Evolutionary conservation across 2,329 filamentous ascomycete species (phyloP).

Genomic region (Cephalotrichum gorgonifer): DNA sequence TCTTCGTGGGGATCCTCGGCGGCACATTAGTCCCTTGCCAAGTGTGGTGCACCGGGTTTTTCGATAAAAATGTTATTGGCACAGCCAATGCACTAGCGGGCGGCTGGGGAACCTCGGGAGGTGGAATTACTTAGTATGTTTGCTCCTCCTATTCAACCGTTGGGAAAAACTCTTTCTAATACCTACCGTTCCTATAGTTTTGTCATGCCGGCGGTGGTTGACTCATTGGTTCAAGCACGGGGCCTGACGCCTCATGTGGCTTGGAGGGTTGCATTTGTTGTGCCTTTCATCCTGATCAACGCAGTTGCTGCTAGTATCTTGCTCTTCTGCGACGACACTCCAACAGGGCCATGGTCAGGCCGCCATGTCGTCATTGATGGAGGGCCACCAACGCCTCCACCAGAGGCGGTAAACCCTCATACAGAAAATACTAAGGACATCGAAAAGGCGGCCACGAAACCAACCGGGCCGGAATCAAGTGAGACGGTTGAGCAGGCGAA

Average conservation of each 20-base stretch:
- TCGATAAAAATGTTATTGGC: slow-evolving; percentile 84
- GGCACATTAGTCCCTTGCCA: slow-evolving; percentile 77
- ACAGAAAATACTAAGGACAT: background rate
- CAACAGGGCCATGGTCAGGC: slow-evolving; percentile 71
- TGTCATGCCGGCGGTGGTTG: slow-evolving; percentile 60
- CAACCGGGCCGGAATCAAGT: slow-evolving; percentile 35
- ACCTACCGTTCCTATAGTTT: background rate
- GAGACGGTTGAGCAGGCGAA: slow-evolving; percentile 45
- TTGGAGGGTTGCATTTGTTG: slow-evolving; percentile 77
- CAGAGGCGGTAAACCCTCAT: too few relatives aligned
- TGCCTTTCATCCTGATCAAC: slow-evolving; percentile 64
- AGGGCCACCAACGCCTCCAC: background rate
- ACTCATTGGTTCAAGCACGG: slow-evolving; percentile 54
- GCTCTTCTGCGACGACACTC: slow-evolving; percentile 68
- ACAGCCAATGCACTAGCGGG: slow-evolving; percentile 79
- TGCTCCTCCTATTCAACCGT: background rate
- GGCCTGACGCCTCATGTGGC: slow-evolving; percentile 57
- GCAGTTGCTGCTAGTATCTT: slow-evolving; percentile 55
- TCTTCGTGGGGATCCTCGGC: slow-evolving; percentile 73
- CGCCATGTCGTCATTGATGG: slow-evolving; percentile 10
- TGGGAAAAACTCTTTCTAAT: too few relatives aligned
- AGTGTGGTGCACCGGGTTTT: slow-evolving; percentile 88
- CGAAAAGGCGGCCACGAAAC: background rate
- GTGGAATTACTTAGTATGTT: slow-evolving; percentile 56
- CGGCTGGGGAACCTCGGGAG: slow-evolving; percentile 79